Evolutionary conservation across 495 filamentous ascomycete species (phyloP), one percentile per base, ranked within the genome.

Genomic region (Physcia stellaris): DNA sequence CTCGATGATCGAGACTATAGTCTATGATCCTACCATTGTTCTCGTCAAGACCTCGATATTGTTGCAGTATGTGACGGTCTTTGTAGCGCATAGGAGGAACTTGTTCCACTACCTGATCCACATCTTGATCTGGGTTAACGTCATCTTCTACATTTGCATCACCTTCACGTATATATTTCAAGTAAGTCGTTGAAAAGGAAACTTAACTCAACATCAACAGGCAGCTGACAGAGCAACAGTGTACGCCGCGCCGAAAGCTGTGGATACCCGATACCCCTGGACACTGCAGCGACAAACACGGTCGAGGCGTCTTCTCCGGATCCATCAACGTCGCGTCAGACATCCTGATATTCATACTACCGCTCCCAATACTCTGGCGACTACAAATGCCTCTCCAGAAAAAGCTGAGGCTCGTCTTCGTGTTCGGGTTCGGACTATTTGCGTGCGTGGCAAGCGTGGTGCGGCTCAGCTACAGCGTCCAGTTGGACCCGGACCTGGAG

Each of bases 221-320:
- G n/a, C n/a, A n/a, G n/a, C 32, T 20, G 5, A 17, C 11, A 12
- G 9, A 1, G 12, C 18, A 11, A 4, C 18, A 35, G 32, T 39
- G 37, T 13, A 1, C 15, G 10, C 37, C 37, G 13, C 23, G 37
- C 19, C 37, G 24, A 3, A 39, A 39, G 17, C 12, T 39, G 12
- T 39, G 37, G 28, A 42, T 26, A 10, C 24, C 41, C 3, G 20
- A 10, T n/a, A 39, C 37, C 17, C 37, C 21, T 4, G 53, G 53
- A 1, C 30, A 43, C 9, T 56, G 54, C 38, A 49, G 51, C 32
- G 28, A 54, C 41, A 46, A 49, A 10, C 4, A 40, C 13, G 19
- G 13, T 7, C 36, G 36, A 7, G 41, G 27, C 20, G 17, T 32
- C 15, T 40, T 32, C 36, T 27, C 41, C 11, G 28, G 37, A n/a